Conservation (phyloP, 2,329 filamentous ascomycete genomes). For the Phialophora chinensis region DNA sequence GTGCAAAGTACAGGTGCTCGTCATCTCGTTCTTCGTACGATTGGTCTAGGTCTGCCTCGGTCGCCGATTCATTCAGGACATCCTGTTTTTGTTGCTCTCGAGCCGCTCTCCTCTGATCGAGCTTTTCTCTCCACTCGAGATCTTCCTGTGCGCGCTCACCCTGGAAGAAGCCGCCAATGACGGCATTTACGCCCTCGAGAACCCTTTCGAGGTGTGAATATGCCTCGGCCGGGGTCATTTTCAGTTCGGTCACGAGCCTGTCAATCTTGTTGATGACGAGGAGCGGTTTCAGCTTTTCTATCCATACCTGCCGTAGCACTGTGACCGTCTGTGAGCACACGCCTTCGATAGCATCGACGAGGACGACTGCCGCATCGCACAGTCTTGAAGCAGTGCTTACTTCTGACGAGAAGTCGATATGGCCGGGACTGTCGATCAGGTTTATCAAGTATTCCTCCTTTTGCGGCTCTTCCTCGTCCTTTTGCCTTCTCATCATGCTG, state of each 20-base stretch:
- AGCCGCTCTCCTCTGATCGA: conserved; percentile 78
- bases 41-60: conserved; percentile 54
- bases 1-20: conserved; percentile 96
- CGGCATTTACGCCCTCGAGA: conserved; percentile 94
- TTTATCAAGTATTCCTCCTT: conserved; percentile 94
- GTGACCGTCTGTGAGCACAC: conserved; percentile 99
- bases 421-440: conserved; percentile 94
- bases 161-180: conserved; percentile 96
- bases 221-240: conserved; percentile 89
- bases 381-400: conserved; percentile 93
- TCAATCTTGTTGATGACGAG: conserved; percentile 99
- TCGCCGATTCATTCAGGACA: conserved; percentile 39
- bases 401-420: conserved; percentile 98
- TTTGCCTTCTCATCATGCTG: conserved; percentile 76
- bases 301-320: conserved; percentile 92
- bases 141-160: conserved; percentile 99
- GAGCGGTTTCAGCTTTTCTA: conserved; percentile 90
- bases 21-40: conserved; percentile 90
- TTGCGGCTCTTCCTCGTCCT: conserved; percentile 69
- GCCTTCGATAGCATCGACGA: conserved; percentile 96
- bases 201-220: conserved; percentile 88
- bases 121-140: conserved; percentile 88
- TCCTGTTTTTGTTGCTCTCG: conserved; percentile 59
- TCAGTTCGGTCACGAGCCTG: conserved; percentile 87
- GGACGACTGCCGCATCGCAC: conserved; percentile 90